Conservation (phyloP, 2,329 filamentous ascomycete species). For the Gaeumannomyces sp. region DNA sequence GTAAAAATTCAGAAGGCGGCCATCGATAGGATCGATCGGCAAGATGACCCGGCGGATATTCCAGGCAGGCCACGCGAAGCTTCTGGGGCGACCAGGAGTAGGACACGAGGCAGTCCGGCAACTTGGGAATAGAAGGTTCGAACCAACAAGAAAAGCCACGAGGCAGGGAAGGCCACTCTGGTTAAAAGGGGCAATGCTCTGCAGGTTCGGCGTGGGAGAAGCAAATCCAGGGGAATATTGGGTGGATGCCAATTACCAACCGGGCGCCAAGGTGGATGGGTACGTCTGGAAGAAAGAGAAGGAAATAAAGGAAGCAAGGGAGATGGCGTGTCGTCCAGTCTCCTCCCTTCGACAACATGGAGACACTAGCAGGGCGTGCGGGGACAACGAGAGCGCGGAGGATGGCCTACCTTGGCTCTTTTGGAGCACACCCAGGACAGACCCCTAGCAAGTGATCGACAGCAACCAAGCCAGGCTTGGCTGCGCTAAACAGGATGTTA, state of each 20-base stretch:
- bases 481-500: too few species aligned
- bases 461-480: too few species aligned
- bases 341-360: too few species aligned
- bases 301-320: neutral
- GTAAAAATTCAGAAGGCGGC: neutral
- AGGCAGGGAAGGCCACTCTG: constrained; percentile 1
- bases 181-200: neutral
- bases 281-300: neutral
- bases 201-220: neutral
- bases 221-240: neutral
- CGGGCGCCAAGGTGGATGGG: neutral
- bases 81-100: neutral
- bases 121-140: neutral
- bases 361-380: too few species aligned
- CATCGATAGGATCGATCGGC: neutral
- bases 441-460: too few species aligned
- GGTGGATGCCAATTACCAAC: neutral
- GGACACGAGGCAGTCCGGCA: neutral
- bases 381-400: too few species aligned
- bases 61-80: neutral
- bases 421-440: too few species aligned
- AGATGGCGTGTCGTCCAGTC: neutral
- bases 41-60: neutral
- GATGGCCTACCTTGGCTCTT: too few species aligned
- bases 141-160: neutral